These are phyloP conservation scores for Raffaelea albimanens DNA, from an alignment of 2,329 filamentous ascomycete genomes.

Conservation along the genomic window DNA sequence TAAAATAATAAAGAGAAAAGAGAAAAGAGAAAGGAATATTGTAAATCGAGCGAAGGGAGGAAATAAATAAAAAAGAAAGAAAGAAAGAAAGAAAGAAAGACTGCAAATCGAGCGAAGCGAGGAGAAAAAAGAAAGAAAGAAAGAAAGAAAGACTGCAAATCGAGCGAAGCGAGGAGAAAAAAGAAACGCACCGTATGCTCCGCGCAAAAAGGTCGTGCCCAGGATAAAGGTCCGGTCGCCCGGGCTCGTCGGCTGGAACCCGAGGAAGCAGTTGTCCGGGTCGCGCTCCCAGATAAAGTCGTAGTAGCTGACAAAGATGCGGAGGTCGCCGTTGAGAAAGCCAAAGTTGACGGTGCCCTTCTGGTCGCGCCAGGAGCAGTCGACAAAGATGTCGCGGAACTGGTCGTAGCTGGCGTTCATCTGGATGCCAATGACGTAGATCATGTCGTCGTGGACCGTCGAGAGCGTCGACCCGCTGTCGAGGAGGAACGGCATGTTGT, in stretches of 20 bases:
- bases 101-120: too few species aligned
- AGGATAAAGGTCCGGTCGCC: constrained; percentile 16
- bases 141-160: too few species aligned
- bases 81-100: too few species aligned
- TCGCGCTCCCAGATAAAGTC: constrained; percentile 31
- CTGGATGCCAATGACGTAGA: constrained; percentile 26
- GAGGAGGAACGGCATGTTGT: constrained; percentile 38
- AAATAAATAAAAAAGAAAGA: too few species aligned
- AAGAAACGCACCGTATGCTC: too few species aligned
- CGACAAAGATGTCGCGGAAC: constrained; percentile 17
- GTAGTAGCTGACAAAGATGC: constrained; percentile 32
- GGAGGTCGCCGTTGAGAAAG: constrained; percentile 30
- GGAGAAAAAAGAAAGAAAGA: too few species aligned
- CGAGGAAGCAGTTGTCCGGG: constrained; percentile 22
- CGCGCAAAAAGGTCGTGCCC: too few species aligned
- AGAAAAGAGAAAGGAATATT: too few species aligned
- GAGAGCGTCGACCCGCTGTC: constrained; percentile 56
- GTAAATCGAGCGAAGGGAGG: too few species aligned
- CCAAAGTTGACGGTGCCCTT: constrained; percentile 34
- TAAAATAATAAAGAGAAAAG: too few species aligned
- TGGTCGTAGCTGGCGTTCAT: constrained; percentile 20
- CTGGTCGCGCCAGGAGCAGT: constrained; percentile 28
- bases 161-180: too few species aligned
- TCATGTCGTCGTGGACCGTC: constrained; percentile 49
- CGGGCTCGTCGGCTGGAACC: constrained; percentile 24